Conservation (phyloP, 2,329 filamentous ascomycete genomes). For the Aspergillus jensenii region DNA sequence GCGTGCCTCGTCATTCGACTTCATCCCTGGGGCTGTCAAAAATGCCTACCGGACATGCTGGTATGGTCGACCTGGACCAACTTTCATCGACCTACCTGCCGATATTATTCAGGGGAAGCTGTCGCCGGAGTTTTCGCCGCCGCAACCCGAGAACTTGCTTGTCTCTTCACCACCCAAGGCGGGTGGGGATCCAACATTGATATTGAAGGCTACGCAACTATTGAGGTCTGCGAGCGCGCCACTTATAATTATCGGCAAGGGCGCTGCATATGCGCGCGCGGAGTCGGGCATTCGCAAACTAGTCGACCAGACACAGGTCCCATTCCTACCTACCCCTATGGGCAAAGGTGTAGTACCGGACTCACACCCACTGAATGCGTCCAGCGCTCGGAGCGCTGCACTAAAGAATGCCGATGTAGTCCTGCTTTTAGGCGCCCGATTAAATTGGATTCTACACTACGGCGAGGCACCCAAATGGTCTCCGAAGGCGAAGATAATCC, state of each 20-base stretch:
- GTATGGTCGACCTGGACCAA: slow-evolving; percentile 55
- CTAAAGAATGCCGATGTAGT: slow-evolving; percentile 57
- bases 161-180: slow-evolving; percentile 43
- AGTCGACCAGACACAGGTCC: slow-evolving; percentile 50
- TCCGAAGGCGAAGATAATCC: slow-evolving; percentile 51
- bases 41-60: slow-evolving; percentile 54
- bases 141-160: slow-evolving; percentile 29
- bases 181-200: slow-evolving; percentile 45
- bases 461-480: slow-evolving; percentile 57
- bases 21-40: slow-evolving; percentile 48
- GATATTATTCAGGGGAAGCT: slow-evolving; percentile 52
- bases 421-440: slow-evolving; percentile 53
- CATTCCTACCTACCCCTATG: slow-evolving; percentile 60
- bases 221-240: slow-evolving; percentile 51
- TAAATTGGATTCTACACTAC: slow-evolving; percentile 62
- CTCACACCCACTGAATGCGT: slow-evolving; percentile 53
- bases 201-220: slow-evolving; percentile 44
- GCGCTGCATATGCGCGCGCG: slow-evolving; percentile 54
- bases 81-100: slow-evolving; percentile 57
- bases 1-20: slow-evolving; percentile 47
- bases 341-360: slow-evolving; percentile 59
- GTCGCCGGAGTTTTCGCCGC: slow-evolving; percentile 19
- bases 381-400: slow-evolving; percentile 55
- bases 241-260: slow-evolving; percentile 57
- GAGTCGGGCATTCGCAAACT: slow-evolving; percentile 48